Conservation (phyloP, 176 grass and related monocot genomes). For the Tillandsia leiboldiana region DNA sequence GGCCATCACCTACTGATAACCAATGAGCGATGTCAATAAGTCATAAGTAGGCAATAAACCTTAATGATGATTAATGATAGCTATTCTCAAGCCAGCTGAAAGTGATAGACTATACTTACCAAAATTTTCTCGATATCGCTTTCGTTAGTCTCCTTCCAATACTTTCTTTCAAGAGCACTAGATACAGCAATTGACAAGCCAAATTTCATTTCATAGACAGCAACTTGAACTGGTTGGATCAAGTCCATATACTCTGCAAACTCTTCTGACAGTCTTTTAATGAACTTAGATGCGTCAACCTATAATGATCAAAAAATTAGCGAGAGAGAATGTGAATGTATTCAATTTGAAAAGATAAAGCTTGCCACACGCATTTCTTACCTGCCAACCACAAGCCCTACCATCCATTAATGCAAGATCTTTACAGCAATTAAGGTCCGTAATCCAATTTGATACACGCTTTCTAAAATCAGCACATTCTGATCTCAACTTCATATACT, state of each 20-base stretch:
- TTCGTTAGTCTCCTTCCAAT: conserved; percentile 56
- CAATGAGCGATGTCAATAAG: too few species aligned
- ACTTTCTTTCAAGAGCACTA: conserved; percentile 58
- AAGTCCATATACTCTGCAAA: conserved; percentile 75
- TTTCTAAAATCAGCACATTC: conserved; percentile 57
- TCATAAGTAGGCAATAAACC: too few species aligned
- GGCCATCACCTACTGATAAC: too few species aligned
- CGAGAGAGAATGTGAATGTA: conserved; percentile 3
- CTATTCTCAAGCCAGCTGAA: not conserved
- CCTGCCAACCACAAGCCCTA: conserved; percentile 79
- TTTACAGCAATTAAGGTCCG: conserved; percentile 29
- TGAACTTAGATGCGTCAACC: conserved; percentile 58
- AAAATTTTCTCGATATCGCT: conserved; percentile 46
- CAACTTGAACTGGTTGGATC: conserved; percentile 89
- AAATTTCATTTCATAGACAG: conserved; percentile 96
- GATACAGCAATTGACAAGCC: conserved; percentile 65
- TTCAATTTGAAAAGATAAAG: not conserved
- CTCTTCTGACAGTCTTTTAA: conserved; percentile 68
- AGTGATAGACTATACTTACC: conserved; percentile 33
- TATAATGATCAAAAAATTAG: conserved; percentile 8
- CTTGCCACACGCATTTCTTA: conserved; percentile 17
- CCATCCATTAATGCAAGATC: conserved; percentile 43
- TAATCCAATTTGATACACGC: conserved; percentile 33
- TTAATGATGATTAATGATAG: not conserved
- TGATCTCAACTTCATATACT: conserved; percentile 52